These are phyloP conservation scores for Tylopilus felleus DNA, from an alignment of 768 basidiomycete genomes.

Conservation along the genomic window DNA sequence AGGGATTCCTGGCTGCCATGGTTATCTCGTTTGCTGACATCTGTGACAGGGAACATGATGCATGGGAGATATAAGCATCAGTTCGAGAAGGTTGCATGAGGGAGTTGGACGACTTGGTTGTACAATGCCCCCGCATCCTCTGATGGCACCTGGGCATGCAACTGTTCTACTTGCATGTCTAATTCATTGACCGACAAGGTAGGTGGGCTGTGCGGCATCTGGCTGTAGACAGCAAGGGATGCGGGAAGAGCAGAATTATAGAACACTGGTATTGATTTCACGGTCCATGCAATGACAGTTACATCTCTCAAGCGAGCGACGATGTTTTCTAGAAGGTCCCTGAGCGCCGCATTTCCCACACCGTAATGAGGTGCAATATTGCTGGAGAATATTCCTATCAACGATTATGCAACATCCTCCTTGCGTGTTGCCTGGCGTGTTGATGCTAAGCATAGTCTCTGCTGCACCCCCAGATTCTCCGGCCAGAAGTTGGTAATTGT, in stretches of 20 bases:
- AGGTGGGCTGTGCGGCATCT: not conserved
- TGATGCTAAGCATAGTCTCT: constrained; percentile 8
- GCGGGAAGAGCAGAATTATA: constrained; percentile 9
- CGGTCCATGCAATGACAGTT: constrained; percentile 9
- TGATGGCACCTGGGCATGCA: not conserved
- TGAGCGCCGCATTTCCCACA: not conserved
- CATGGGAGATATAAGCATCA: not conserved
- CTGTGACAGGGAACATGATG: not conserved
- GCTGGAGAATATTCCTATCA: constrained; percentile 6
- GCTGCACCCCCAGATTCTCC: not conserved
- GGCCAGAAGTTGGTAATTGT: constrained; percentile 3
- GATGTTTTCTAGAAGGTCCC: constrained; percentile 7
- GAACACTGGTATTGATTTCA: not conserved
- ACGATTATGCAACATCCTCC: not conserved
- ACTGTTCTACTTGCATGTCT: not conserved
- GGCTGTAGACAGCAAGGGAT: constrained; percentile 4
- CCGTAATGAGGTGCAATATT: constrained; percentile 5
- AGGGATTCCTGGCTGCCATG: not conserved
- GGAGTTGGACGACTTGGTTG: not conserved
- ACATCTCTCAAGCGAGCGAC: constrained; percentile 3
- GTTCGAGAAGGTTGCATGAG: not conserved
- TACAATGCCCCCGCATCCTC: too few relatives aligned
- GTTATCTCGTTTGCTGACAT: not conserved
- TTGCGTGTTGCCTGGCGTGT: constrained; percentile 1
- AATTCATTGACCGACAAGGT: not conserved